These are phyloP conservation scores for Fusarium pseudograminearum DNA, from an alignment of 2,329 filamentous ascomycete genomes.

Conservation along the genomic window DNA sequence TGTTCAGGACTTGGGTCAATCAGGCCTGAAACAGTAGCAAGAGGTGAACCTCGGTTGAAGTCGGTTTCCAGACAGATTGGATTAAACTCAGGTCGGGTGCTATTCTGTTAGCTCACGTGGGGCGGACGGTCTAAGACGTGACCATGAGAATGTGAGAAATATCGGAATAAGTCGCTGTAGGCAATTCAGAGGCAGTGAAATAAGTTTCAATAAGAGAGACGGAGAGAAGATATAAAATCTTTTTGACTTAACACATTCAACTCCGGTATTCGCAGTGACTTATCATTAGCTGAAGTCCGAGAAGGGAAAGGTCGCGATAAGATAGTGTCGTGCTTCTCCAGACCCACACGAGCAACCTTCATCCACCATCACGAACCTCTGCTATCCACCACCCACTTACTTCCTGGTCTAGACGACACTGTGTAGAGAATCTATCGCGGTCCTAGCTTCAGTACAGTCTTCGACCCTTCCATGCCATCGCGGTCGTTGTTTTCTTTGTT, in stretches of 20 bases:
- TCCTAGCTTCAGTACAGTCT: conserved; percentile 1
- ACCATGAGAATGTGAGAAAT: conserved; percentile 22
- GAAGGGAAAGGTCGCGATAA: conserved; percentile 38
- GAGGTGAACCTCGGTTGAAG: conserved; percentile 27
- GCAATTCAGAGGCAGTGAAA: not conserved
- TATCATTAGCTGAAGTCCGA: conserved; percentile 9
- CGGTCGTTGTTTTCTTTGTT: conserved; percentile 17
- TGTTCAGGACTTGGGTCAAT: conserved; percentile 9
- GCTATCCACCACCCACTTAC: not conserved
- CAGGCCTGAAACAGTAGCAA: conserved; percentile 6
- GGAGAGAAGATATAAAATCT: conserved; percentile 4
- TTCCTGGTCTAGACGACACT: not conserved
- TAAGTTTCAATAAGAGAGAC: not conserved
- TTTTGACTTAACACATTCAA: conserved; percentile 7
- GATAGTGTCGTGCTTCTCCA: conserved; percentile 20
- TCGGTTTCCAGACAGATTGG: conserved; percentile 24
- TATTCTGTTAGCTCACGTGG: conserved; percentile 40
- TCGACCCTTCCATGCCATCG: conserved; percentile 16
- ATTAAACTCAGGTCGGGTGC: conserved; percentile 26
- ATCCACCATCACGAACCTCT: conserved; percentile 17
- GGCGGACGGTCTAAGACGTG: conserved; percentile 22
- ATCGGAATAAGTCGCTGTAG: conserved; percentile 25
- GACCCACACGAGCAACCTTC: conserved; percentile 12
- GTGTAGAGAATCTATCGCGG: conserved; percentile 3
- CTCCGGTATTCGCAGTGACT: conserved; percentile 21